Evolutionary conservation across 306 rosid species (phyloP).

Genomic region (Oxytropis ochrocephala): DNA sequence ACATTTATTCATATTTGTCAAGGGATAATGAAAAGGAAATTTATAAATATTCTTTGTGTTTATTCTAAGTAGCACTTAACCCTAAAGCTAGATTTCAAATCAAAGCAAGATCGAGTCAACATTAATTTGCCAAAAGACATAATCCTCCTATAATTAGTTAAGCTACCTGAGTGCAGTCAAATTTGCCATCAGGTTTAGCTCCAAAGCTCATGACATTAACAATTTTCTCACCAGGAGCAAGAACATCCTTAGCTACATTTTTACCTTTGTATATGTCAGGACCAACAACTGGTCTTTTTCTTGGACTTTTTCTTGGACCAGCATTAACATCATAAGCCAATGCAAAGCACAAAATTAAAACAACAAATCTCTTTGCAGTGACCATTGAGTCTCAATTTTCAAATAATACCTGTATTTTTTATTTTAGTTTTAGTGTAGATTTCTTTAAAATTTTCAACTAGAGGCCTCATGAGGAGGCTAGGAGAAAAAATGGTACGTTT

Average conservation of each 20-base stretch:
- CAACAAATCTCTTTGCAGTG: slow-evolving; percentile 9
- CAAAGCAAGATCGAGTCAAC: not conserved
- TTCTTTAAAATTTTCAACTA: not conserved
- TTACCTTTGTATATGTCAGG: slow-evolving; percentile 30
- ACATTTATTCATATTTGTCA: not conserved
- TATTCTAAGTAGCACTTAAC: not conserved
- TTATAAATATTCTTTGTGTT: not conserved
- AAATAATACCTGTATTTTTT: not conserved
- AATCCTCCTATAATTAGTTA: not conserved
- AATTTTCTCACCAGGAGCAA: slow-evolving; percentile 36
- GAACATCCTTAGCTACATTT: slow-evolving; percentile 20
- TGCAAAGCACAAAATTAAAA: slow-evolving; percentile 19
- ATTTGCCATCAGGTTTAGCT: slow-evolving; percentile 50
- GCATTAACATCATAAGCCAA: slow-evolving; percentile 16
- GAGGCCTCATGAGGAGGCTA: slow-evolving; percentile 23
- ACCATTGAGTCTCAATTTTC: slow-evolving; percentile 31
- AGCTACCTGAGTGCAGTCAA: slow-evolving; percentile 55
- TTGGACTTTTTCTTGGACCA: not conserved
- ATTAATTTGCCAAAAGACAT: slow-evolving; percentile 6
- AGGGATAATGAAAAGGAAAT: not conserved
- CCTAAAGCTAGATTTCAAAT: not conserved
- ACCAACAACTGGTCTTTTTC: slow-evolving; percentile 2
- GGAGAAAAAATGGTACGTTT: not conserved
- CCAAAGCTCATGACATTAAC: slow-evolving; percentile 48
- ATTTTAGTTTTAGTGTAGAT: not conserved